Conservation (phyloP, 1,284 basidiomycete species). For the Trichosporon asahii region DNA sequence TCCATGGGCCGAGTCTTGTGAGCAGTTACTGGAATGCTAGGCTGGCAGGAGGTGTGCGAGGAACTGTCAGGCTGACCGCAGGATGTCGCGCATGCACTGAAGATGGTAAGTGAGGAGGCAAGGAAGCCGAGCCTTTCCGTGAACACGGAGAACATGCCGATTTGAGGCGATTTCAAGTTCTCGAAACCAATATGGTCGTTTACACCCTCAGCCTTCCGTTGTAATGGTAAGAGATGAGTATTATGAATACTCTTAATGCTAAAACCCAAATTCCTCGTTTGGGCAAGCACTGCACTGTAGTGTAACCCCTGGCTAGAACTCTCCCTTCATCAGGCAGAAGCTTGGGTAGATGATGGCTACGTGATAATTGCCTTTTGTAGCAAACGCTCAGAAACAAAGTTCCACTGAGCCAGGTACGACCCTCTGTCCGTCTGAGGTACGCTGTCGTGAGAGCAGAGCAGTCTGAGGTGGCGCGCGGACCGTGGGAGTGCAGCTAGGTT, state of each 20-base stretch:
- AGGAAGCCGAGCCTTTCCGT: no score
- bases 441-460: background rate
- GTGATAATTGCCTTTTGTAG: background rate
- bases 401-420: background rate
- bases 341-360: background rate
- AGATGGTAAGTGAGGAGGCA: no score
- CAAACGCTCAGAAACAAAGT: constrained; percentile 1
- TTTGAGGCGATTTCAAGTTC: background rate
- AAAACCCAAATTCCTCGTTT: background rate
- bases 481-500: background rate
- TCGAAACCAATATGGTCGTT: background rate
- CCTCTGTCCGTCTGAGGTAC: background rate
- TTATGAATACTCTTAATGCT: constrained; percentile 9
- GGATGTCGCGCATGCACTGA: background rate
- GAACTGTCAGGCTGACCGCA: background rate
- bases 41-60: background rate
- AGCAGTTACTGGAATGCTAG: background rate
- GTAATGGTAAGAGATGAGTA: constrained; percentile 3
- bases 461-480: background rate
- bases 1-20: background rate
- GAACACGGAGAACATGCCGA: background rate
- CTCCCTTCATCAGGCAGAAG: background rate
- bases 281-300: background rate
- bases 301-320: background rate
- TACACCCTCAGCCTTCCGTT: background rate